A percentile compares a stretch with the other conserved stretches of the same genome.
Evolutionary conservation across 192 early-diverging fungal genomes (phyloP).

Genomic region (Coemansia erecta): DNA sequence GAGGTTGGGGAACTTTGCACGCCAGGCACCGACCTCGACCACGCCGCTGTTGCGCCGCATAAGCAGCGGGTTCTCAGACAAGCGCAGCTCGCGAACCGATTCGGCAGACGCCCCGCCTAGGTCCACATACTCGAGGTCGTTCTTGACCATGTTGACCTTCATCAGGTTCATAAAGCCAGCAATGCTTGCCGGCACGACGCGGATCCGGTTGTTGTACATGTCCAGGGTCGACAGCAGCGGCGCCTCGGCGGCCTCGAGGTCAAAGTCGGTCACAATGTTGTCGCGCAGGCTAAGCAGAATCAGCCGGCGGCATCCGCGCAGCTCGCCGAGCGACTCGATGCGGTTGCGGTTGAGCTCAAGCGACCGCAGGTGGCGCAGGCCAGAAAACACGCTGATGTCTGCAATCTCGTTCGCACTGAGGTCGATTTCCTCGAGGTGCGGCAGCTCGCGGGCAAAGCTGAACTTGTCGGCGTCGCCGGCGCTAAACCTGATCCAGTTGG

Average conservation of each 20-base stretch:
- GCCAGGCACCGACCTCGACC: slow-evolving; percentile 34
- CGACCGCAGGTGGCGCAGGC: slow-evolving; percentile 38
- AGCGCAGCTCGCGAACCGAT: slow-evolving; percentile 38
- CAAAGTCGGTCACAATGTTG: slow-evolving; percentile 36
- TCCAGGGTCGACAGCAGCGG: slow-evolving; percentile 43
- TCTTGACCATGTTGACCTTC: slow-evolving; percentile 37
- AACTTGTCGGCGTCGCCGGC: slow-evolving; percentile 19
- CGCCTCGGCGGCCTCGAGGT: slow-evolving; percentile 31
- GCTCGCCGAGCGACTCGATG: slow-evolving; percentile 26
- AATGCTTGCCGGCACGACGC: slow-evolving; percentile 36
- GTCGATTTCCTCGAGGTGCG: slow-evolving; percentile 48
- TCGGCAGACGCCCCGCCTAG: slow-evolving; percentile 33
- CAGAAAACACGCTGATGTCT: slow-evolving; percentile 47
- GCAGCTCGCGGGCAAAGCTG: slow-evolving; percentile 48
- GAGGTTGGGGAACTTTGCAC: slow-evolving; percentile 36
- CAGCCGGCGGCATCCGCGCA: slow-evolving; percentile 41
- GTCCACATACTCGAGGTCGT: slow-evolving; percentile 44
- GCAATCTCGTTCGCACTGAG: slow-evolving; percentile 48
- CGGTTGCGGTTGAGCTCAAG: slow-evolving; percentile 46
- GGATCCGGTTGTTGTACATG: slow-evolving; percentile 42
- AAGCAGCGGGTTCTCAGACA: slow-evolving; percentile 47
- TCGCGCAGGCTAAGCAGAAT: slow-evolving; percentile 37
- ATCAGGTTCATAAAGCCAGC: slow-evolving; percentile 30
- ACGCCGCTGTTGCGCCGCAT: slow-evolving; percentile 34
- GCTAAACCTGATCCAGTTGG: slow-evolving; percentile 51